Base-by-base conservation (phyloP, 202 grass and related monocot species). In the Dendrocalamus latiflorus region DNA sequence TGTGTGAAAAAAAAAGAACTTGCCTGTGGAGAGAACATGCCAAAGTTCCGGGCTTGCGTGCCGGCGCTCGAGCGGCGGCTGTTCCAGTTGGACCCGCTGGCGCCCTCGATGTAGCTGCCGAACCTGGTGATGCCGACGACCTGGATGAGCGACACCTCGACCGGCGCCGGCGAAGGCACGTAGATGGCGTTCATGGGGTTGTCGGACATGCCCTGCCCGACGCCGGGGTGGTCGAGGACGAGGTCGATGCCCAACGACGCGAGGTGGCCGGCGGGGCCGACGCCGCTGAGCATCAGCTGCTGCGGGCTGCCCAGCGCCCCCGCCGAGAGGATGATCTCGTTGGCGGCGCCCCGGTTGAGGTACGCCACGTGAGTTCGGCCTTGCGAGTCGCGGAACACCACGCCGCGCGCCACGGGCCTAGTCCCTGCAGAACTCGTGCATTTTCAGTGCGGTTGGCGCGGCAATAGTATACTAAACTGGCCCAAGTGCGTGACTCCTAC, bases 91-190 rank as follows among this genome's bases (percentile, higher is more conserved):
- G 94, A 68, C 0, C 91, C 94, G 50, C 94, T 97, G 21, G 94
- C 94, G 45, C 89, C 91, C 80, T 97, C 94, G 78, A 97, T 90
- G 89, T 89, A 97, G 57, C 85, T 97, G 71, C 94, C 94, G 70
- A 97, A 90, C 30, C 55, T 61, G 50, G 94, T 94, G 83, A 95
- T 98, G 60, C 95, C 95, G 15, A 98, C 95, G 20, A 95, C 93
- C 70, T 98, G 93, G 74, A 94, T 94, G 10, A 94, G 90, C 53
- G 92, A 91, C 59, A 97, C 62, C 90, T 91, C 91, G 13, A 97
- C 90, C 0, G 92, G 92, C 65, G 66, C 64, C 11, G 94, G 94
- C 24, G 94, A 97, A n/a, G 94, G 94, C 55, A 97, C 88, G 77
- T 72, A 91, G 76, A 97, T 86, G 74, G 86, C 88, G 56, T 90